These are phyloP conservation scores for Aspergillus heteromorphus DNA, from an alignment of 495 filamentous ascomycete species.

Conservation along the genomic window DNA sequence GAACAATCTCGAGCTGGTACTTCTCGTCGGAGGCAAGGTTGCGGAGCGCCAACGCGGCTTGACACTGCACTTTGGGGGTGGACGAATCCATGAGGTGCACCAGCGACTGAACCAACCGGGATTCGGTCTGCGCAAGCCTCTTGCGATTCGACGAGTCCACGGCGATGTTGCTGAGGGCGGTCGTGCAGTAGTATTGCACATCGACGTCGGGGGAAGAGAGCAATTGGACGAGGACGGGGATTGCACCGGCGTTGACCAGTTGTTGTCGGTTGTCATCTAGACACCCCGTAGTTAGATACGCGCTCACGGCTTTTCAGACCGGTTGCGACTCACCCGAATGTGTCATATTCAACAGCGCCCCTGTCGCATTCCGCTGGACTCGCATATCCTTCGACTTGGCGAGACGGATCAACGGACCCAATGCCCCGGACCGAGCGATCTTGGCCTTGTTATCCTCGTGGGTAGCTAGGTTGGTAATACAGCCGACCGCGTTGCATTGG, in stretches of 20 bases:
- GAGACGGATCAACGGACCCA: slow-evolving; percentile 82
- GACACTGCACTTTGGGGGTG: slow-evolving; percentile 96
- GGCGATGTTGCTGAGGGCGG: slow-evolving; percentile 95
- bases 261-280: slow-evolving; percentile 95
- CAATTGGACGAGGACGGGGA: slow-evolving; percentile 91
- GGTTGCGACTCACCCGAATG: slow-evolving; percentile 70
- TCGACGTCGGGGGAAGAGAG: slow-evolving; percentile 89
- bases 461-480: slow-evolving; percentile 95
- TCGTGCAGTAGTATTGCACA: slow-evolving; percentile 99
- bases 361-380: slow-evolving; percentile 95
- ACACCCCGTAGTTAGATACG: slow-evolving; percentile 1
- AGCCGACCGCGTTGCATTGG: slow-evolving; percentile 97
- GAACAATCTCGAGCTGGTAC: slow-evolving; percentile 96
- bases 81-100: slow-evolving; percentile 96
- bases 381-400: slow-evolving; percentile 98
- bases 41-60: slow-evolving; percentile 87
- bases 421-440: slow-evolving; percentile 90
- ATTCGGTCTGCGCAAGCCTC: slow-evolving; percentile 81
- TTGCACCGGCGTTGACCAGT: slow-evolving; percentile 91
- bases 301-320: not conserved
- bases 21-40: slow-evolving; percentile 98
- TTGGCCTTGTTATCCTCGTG: slow-evolving; percentile 99
- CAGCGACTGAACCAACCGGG: slow-evolving; percentile 82
- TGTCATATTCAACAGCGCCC: slow-evolving; percentile 96
- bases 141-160: slow-evolving; percentile 89